Evolutionary conservation across 108 stramenopile genomes (phyloP).

Genomic region (Skeletonema marinoi): DNA sequence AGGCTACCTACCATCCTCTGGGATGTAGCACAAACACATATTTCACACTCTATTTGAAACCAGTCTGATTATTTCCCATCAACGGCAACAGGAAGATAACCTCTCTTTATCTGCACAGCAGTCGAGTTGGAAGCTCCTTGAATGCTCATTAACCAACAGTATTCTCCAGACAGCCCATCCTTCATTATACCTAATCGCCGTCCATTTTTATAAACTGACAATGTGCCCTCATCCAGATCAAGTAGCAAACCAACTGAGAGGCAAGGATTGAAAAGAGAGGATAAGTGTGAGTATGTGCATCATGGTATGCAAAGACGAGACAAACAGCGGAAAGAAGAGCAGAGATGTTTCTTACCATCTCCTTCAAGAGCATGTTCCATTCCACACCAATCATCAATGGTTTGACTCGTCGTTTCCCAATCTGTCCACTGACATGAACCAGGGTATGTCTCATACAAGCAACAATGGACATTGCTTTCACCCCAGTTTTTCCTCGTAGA

Average conservation of each 20-base stretch:
- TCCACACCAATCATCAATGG: neutral
- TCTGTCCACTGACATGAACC: neutral
- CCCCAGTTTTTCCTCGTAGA: neutral
- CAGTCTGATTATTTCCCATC: too few relatives aligned
- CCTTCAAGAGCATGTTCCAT: neutral
- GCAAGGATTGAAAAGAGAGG: neutral
- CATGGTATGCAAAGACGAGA: too few relatives aligned
- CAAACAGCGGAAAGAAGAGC: too few relatives aligned
- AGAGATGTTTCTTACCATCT: neutral
- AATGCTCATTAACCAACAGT: constrained; percentile 7
- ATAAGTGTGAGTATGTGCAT: too few relatives aligned
- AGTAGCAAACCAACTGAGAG: constrained; percentile 1
- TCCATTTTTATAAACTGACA: constrained; percentile 1
- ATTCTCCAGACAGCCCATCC: neutral
- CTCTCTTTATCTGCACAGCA: neutral
- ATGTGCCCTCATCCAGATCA: constrained; percentile 1
- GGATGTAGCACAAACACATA: too few relatives aligned
- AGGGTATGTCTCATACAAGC: neutral
- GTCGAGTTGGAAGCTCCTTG: neutral
- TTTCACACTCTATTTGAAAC: neutral
- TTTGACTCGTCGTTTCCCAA: neutral
- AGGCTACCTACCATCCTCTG: neutral
- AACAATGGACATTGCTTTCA: neutral
- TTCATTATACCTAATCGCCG: neutral
- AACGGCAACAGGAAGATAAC: neutral